Evolutionary conservation across 306 rosid species (phyloP), one percentile per base, ranked within the genome.

Genomic region (Vigna angularis): DNA sequence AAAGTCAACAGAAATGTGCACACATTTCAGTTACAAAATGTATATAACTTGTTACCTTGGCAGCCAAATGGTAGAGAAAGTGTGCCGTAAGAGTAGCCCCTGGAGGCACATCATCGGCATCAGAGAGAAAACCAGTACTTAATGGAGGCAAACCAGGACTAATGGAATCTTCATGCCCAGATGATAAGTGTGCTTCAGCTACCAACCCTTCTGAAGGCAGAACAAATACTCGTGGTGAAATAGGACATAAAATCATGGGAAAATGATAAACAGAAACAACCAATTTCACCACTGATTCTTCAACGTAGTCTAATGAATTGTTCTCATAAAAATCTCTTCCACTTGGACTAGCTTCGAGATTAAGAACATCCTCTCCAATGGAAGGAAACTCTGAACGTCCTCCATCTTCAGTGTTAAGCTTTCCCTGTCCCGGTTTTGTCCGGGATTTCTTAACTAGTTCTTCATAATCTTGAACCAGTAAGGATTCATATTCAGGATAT

Each of bases 211-310:
- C 89, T 63, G 97, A 92, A 84, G 98, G 98, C 71, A 94, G 87
- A 80, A 94, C 96, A 90, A 94, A 94, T 80, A 87, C 96, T 87
- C 96, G 87, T 24, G 97, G 98, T 64, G 97, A 92, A 81, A 92
- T 83, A 72, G 98, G 93, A 66, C 94, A 92, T 59, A 94, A 74
- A 82, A 92, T 84, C 94, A 89, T 83, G 63, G 97, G 98, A 80
- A 92, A 92, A 92, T 94, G 98, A 82, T 82, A 83, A 83, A 94
- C 93, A 74, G 96, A 90, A 86, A 92, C 89, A 69, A 72, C 88
- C 86, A 94, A 82, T 75, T 83, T 92, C 81, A 75, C 26, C 71
- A 79, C 87, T 70, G 84, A 81, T 83, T 90, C 90, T 81, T 88
- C 90, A 58, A 18, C 34, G 50, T 44, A 75, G 66, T 83, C 90